Percentiles rank a stretch among this genome's conserved stretches.
phyloP scores from a whole-genome alignment of 257 asterid species.

The Scutellaria galericulata region DNA sequence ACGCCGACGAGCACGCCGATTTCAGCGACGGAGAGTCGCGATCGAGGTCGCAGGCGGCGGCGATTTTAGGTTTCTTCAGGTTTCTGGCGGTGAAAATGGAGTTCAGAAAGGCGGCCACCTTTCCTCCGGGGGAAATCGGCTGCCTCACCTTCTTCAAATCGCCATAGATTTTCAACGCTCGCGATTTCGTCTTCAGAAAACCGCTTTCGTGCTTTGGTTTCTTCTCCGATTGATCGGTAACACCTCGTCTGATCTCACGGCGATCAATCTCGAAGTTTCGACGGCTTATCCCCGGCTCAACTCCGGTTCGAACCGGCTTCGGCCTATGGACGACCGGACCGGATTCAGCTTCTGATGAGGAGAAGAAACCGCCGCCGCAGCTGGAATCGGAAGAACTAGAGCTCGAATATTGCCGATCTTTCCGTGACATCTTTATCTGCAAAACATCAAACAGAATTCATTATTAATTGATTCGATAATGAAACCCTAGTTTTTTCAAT shows the following conservation, averaged over 20 bases:
- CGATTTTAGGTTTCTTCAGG: conserved; percentile 52
- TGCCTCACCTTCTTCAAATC: conserved; percentile 79
- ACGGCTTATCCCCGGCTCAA: conserved; percentile 28
- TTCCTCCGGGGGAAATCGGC: conserved; percentile 80
- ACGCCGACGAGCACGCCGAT: conserved; percentile 63
- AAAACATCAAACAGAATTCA: too few relatives aligned
- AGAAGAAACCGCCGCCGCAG: conserved; percentile 43
- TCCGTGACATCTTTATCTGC: conserved; percentile 20
- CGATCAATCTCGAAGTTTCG: conserved; percentile 21
- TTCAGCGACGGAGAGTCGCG: conserved; percentile 41
- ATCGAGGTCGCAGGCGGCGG: conserved; percentile 22
- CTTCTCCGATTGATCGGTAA: conserved; percentile 24
- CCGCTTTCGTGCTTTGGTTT: conserved; percentile 55
- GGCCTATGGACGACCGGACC: conserved; percentile 44
- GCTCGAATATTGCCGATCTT: conserved; percentile 31
- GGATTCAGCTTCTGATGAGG: conserved; percentile 57
- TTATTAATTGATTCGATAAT: too few relatives aligned
- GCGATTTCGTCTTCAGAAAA: conserved; percentile 40
- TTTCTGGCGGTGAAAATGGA: conserved; percentile 64
- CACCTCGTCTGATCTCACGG: conserved; percentile 17
- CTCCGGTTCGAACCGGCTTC: conserved; percentile 58
- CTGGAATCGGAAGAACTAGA: conserved; percentile 44
- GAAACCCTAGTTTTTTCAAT: too few relatives aligned
- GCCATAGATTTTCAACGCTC: conserved; percentile 66
- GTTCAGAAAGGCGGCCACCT: conserved; percentile 67